Evolutionary conservation across 768 basidiomycete genomes (phyloP).

Genomic region (Pulveroboletus sp.): DNA sequence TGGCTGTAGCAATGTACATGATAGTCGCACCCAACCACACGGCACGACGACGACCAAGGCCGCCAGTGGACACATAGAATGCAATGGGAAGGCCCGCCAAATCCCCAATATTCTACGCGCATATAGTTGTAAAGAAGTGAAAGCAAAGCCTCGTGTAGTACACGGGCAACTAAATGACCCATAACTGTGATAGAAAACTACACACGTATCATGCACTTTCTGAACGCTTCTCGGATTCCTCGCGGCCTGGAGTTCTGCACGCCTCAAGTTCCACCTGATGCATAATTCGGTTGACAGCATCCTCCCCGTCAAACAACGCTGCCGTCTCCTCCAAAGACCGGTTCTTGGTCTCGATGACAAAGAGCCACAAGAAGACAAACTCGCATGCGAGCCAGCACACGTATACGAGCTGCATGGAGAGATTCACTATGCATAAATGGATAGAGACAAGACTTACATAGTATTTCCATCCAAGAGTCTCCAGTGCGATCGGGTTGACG

Average conservation of each 20-base stretch:
- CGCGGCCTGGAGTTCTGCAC: constrained; percentile 12
- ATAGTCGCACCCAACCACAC: constrained; percentile 67
- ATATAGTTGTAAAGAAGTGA: background rate
- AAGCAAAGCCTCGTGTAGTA: background rate
- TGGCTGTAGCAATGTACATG: constrained; percentile 64
- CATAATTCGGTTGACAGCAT: constrained; percentile 39
- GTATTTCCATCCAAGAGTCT: constrained; percentile 79
- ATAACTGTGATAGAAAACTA: too few relatives aligned
- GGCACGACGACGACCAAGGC: constrained; percentile 64
- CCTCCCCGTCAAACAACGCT: constrained; percentile 72
- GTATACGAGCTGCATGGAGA: constrained; percentile 74
- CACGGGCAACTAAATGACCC: too few relatives aligned
- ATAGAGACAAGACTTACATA: constrained; percentile 42
- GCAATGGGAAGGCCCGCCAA: constrained; percentile 68
- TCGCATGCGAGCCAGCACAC: constrained; percentile 71
- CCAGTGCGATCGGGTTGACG: too few relatives aligned
- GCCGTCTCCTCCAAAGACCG: constrained; percentile 79
- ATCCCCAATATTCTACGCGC: constrained; percentile 62
- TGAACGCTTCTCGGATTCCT: constrained; percentile 24
- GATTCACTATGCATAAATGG: constrained; percentile 42
- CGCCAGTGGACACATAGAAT: constrained; percentile 70
- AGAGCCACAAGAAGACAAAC: constrained; percentile 62
- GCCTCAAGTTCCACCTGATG: constrained; percentile 22
- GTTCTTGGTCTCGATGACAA: constrained; percentile 68
- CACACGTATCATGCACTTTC: constrained; percentile 2